Conservation (phyloP, 495 filamentous ascomycete genomes). For the Aspergillus saccharolyticus region DNA sequence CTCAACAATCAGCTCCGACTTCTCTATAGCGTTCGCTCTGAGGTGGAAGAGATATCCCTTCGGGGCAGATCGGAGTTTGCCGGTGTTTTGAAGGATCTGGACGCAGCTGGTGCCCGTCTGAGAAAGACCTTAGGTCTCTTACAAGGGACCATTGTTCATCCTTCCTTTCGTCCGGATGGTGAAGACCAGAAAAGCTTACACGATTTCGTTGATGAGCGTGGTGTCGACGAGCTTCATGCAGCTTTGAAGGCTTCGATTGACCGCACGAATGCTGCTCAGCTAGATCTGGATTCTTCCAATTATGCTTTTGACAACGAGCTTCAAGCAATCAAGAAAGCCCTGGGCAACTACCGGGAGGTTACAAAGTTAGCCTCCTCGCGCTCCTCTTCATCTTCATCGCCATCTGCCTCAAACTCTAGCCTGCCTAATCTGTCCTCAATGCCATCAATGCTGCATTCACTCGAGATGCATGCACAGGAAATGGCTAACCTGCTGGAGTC, state of each 20-base stretch:
- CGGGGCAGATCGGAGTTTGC: constrained; percentile 55
- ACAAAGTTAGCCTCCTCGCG: constrained; percentile 40
- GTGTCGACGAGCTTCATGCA: constrained; percentile 63
- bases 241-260: constrained; percentile 65
- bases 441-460: constrained; percentile 60
- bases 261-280: constrained; percentile 50
- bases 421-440: constrained; percentile 49
- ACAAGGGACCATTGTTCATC: constrained; percentile 66
- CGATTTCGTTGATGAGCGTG: constrained; percentile 85
- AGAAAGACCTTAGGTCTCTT: constrained; percentile 66
- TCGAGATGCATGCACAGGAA: constrained; percentile 73
- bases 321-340: constrained; percentile 53
- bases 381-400: constrained; percentile 35
- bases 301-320: constrained; percentile 54
- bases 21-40: constrained; percentile 62
- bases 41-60: constrained; percentile 49
- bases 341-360: constrained; percentile 41
- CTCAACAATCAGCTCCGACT: constrained; percentile 69
- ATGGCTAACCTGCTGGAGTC: constrained; percentile 80
- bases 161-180: constrained; percentile 62
- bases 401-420: constrained; percentile 32
- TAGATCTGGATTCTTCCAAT: constrained; percentile 45
- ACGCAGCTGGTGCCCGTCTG: constrained; percentile 67
- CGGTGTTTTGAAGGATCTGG: constrained; percentile 61
- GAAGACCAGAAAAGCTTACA: constrained; percentile 68